These are phyloP conservation scores for Oenanthe sinensis DNA, from an alignment of 129 eudicot genomes.

Conservation along the genomic window DNA sequence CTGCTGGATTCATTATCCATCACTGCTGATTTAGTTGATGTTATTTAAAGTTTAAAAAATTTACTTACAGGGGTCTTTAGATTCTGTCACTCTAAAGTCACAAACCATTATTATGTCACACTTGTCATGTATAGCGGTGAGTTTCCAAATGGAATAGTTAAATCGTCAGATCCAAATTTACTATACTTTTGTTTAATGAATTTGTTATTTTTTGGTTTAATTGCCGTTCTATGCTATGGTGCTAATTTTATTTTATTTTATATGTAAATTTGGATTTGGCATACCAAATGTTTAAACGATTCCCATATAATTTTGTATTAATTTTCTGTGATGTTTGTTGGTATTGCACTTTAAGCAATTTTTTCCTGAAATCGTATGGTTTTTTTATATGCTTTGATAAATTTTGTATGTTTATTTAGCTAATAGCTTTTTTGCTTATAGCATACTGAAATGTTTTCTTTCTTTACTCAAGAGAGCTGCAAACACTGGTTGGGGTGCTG, in stretches of 20 bases:
- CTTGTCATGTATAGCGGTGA: too few relatives aligned
- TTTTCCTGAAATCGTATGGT: not conserved
- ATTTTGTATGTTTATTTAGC: not conserved
- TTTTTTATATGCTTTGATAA: not conserved
- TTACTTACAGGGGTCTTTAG: too few relatives aligned
- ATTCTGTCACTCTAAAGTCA: too few relatives aligned
- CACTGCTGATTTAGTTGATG: too few relatives aligned
- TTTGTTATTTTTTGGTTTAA: not conserved
- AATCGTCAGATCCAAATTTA: too few relatives aligned
- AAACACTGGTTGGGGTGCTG: slow-evolving; percentile 91
- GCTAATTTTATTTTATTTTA: too few relatives aligned
- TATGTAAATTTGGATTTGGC: not conserved
- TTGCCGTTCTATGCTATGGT: too few relatives aligned
- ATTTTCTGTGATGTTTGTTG: not conserved
- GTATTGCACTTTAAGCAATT: not conserved
- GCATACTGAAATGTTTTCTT: not conserved
- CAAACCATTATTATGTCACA: too few relatives aligned
- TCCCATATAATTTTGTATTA: not conserved
- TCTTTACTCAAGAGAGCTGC: slow-evolving; percentile 79
- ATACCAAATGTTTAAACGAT: not conserved
- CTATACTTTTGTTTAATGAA: not conserved
- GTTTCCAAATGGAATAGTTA: too few relatives aligned
- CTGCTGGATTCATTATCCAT: too few relatives aligned
- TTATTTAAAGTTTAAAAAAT: too few relatives aligned
- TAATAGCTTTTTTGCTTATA: not conserved